These are phyloP conservation scores for Boletus patriciae DNA, from an alignment of 768 basidiomycete genomes.

Conservation along the genomic window DNA sequence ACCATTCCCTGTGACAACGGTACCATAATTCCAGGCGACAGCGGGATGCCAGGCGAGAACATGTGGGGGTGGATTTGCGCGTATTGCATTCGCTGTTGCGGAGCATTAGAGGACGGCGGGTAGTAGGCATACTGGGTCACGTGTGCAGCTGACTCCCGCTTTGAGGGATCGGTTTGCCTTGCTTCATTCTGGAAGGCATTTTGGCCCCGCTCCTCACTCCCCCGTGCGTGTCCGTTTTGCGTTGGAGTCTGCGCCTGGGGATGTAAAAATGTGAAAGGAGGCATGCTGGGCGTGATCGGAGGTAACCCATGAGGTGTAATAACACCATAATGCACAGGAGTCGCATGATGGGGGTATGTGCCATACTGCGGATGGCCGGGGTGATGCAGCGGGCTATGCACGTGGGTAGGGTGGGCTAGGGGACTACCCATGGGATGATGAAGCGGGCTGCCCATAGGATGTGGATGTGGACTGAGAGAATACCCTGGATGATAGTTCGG, in stretches of 20 bases:
- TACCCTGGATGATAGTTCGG: slow-evolving; percentile 41
- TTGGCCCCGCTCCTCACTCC: slow-evolving; percentile 2
- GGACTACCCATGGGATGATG: slow-evolving; percentile 40
- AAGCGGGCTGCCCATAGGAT: slow-evolving; percentile 36
- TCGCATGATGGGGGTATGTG: slow-evolving; percentile 24
- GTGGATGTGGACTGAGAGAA: slow-evolving; percentile 30
- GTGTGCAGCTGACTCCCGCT: slow-evolving; percentile 9
- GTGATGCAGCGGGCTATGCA: slow-evolving; percentile 34
- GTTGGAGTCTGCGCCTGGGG: slow-evolving; percentile 37
- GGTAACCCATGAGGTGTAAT: slow-evolving; percentile 82
- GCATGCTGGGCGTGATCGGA: slow-evolving; percentile 97
- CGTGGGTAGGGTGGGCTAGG: slow-evolving; percentile 32
- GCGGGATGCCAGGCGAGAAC: slow-evolving; percentile 34
- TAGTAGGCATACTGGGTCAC: slow-evolving; percentile 13
- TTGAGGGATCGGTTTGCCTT: neutral
- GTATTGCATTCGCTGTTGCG: slow-evolving; percentile 25
- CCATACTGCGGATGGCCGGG: slow-evolving; percentile 32
- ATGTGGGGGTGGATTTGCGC: slow-evolving; percentile 25
- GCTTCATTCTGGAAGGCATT: slow-evolving; percentile 7
- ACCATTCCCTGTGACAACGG: slow-evolving; percentile 29
- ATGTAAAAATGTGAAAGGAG: slow-evolving; percentile 82
- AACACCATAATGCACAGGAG: slow-evolving; percentile 32
- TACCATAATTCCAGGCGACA: slow-evolving; percentile 33
- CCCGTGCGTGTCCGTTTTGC: slow-evolving; percentile 18
- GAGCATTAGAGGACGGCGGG: slow-evolving; percentile 9